Percentiles rank a stretch among this genome's conserved stretches.
Evolutionary conservation across 306 rosid species (phyloP).

Genomic region (Lagenaria siceraria): DNA sequence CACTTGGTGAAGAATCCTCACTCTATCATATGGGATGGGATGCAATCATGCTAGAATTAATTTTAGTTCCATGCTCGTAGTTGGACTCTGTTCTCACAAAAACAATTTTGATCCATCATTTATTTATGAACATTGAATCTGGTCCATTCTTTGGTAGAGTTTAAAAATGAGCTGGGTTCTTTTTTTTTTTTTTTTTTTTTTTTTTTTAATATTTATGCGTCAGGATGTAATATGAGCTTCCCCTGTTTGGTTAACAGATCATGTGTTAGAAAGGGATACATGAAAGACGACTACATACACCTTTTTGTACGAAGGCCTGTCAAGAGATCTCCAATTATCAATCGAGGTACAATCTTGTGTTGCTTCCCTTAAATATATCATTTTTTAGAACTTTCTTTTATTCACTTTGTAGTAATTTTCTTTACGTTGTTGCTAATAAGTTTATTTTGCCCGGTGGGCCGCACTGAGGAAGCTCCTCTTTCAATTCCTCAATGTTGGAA

Average conservation of each 20-base stretch:
- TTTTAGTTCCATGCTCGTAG: neutral
- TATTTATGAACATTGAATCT: neutral
- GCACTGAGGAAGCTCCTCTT: constrained; percentile 59
- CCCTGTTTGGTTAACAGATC: constrained; percentile 42
- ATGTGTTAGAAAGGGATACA: constrained; percentile 86
- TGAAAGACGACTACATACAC: constrained; percentile 81
- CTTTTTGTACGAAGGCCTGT: constrained; percentile 79
- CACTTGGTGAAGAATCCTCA: neutral
- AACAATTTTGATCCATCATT: neutral
- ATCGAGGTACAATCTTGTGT: constrained; percentile 50
- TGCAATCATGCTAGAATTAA: neutral
- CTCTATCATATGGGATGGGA: neutral
- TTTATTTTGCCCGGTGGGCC: constrained; percentile 90
- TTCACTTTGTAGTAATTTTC: neutral
- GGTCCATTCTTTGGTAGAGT: neutral
- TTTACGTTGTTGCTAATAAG: constrained; percentile 21
- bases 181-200: too few relatives aligned
- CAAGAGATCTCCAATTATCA: constrained; percentile 89
- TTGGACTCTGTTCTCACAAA: neutral
- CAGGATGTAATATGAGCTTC: constrained; percentile 6
- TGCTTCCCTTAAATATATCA: neutral
- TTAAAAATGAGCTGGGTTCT: neutral
- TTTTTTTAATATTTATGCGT: neutral
- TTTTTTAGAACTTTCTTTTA: neutral
- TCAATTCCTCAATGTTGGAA: constrained; percentile 63